Conservation (phyloP, 2,329 filamentous ascomycete species). For the Trichoderma polysporum region DNA sequence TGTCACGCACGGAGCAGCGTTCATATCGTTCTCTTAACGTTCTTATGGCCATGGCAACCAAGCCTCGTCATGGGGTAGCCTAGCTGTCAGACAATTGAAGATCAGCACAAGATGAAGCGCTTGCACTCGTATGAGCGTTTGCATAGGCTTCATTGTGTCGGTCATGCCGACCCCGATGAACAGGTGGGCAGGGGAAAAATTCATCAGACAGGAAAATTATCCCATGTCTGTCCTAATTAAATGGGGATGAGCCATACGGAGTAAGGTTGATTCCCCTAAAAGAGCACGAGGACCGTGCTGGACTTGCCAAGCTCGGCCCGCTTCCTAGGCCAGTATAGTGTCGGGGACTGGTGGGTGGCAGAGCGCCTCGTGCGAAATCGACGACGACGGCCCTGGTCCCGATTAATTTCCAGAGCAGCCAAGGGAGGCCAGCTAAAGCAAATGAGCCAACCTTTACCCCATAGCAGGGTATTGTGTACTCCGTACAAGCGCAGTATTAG, state of each 20-base stretch:
- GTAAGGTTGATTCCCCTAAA: constrained; percentile 17
- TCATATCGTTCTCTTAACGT: not conserved
- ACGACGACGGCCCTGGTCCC: constrained; percentile 6
- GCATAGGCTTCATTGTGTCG: not conserved
- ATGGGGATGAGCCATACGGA: not conserved
- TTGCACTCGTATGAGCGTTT: not conserved
- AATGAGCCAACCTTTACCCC: constrained; percentile 18
- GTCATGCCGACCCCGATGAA: constrained; percentile 19
- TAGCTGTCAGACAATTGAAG: not conserved
- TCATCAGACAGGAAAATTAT: not conserved
- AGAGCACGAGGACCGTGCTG: constrained; percentile 9
- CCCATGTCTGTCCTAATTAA: constrained; percentile 2
- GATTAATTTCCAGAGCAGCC: constrained; percentile 19
- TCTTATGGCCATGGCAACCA: not conserved
- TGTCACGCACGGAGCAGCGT: not conserved
- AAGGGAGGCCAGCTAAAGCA: constrained; percentile 15
- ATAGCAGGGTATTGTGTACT: not conserved
- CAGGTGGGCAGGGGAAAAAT: not conserved
- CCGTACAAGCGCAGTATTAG: not conserved
- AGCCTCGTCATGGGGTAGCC: not conserved
- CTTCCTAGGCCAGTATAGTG: constrained; percentile 21
- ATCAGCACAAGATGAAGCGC: not conserved
- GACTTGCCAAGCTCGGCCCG: constrained; percentile 19
- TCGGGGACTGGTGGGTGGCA: constrained; percentile 2
- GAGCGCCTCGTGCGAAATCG: constrained; percentile 10